Percentiles rank a stretch among this genome's conserved stretches.
phyloP scores from a whole-genome alignment of 1,284 basidiomycete species.

The Ganoderma lingzhi region DNA sequence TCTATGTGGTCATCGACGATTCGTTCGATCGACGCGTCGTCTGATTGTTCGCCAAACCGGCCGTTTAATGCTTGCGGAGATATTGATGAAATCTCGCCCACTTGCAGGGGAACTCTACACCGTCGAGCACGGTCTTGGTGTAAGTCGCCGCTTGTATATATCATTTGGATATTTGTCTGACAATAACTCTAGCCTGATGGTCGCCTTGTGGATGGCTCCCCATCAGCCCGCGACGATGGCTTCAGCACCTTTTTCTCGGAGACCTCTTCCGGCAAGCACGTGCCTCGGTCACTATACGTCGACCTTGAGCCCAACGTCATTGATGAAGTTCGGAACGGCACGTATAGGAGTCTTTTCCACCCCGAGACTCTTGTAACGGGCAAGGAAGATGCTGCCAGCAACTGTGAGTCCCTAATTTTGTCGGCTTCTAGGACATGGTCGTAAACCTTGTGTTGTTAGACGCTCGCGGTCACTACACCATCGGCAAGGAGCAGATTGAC shows the following conservation, averaged over 20 bases:
- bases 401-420: slow-evolving; percentile 69
- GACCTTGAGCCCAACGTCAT: slow-evolving; percentile 98
- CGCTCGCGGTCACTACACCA: slow-evolving; percentile 97
- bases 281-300: slow-evolving; percentile 97
- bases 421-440: not conserved
- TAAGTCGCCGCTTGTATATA: slow-evolving; percentile 51
- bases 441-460: slow-evolving; percentile 54
- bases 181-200: slow-evolving; percentile 81
- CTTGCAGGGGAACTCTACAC: slow-evolving; percentile 84
- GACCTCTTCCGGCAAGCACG: slow-evolving; percentile 95
- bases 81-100: slow-evolving; percentile 29
- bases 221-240: slow-evolving; percentile 83
- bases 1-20: slow-evolving; percentile 19
- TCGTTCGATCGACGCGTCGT: slow-evolving; percentile 42
- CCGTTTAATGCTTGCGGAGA: slow-evolving; percentile 8
- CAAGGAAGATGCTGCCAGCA: slow-evolving; percentile 99
- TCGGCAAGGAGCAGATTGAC: slow-evolving; percentile 96
- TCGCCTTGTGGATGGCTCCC: slow-evolving; percentile 81
- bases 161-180: slow-evolving; percentile 26
- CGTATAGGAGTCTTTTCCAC: slow-evolving; percentile 97
- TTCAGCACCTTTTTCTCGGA: slow-evolving; percentile 98
- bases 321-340: slow-evolving; percentile 96
- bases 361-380: slow-evolving; percentile 98
- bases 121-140: slow-evolving; percentile 96
- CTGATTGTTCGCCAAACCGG: not conserved